Evolutionary conservation across 2,329 filamentous ascomycete genomes (phyloP).

Genomic region (Claviceps sp.): DNA sequence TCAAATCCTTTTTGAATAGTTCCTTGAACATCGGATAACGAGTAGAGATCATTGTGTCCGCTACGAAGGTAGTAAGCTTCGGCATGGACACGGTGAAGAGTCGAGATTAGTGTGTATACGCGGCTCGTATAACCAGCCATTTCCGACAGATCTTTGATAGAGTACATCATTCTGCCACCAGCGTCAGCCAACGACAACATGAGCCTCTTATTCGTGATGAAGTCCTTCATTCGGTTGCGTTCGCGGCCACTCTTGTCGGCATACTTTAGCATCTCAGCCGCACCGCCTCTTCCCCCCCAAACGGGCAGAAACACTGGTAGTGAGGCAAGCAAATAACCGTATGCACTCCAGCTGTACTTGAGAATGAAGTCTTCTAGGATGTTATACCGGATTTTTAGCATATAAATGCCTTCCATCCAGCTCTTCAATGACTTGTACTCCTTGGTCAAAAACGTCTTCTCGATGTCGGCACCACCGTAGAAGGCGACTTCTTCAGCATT

Average conservation of each 20-base stretch:
- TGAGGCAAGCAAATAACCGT: conserved; percentile 87
- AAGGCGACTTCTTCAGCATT: conserved; percentile 98
- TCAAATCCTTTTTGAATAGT: conserved; percentile 93
- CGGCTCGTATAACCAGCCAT: conserved; percentile 91
- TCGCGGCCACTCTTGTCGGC: conserved; percentile 48
- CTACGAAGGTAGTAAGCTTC: conserved; percentile 63
- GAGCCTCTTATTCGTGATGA: conserved; percentile 96
- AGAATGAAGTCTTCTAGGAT: conserved; percentile 97
- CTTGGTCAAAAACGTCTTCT: conserved; percentile 80
- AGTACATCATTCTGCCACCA: conserved; percentile 98
- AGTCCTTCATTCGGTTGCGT: conserved; percentile 87
- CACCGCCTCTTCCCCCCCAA: conserved; percentile 75
- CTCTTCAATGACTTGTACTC: conserved; percentile 86
- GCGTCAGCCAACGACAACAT: conserved; percentile 97
- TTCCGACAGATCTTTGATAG: conserved; percentile 94
- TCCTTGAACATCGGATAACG: conserved; percentile 80
- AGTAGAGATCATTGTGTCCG: conserved; percentile 69
- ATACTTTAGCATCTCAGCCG: conserved; percentile 47
- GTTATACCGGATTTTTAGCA: conserved; percentile 94
- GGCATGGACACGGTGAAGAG: conserved; percentile 84
- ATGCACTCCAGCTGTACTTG: conserved; percentile 98
- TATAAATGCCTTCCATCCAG: conserved; percentile 98
- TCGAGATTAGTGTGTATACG: conserved; percentile 90
- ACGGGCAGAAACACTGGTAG: conserved; percentile 88
- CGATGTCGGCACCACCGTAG: conserved; percentile 89